Evolutionary conservation across 2,329 filamentous ascomycete species (phyloP).

Genomic region (Fusarium temperatum): DNA sequence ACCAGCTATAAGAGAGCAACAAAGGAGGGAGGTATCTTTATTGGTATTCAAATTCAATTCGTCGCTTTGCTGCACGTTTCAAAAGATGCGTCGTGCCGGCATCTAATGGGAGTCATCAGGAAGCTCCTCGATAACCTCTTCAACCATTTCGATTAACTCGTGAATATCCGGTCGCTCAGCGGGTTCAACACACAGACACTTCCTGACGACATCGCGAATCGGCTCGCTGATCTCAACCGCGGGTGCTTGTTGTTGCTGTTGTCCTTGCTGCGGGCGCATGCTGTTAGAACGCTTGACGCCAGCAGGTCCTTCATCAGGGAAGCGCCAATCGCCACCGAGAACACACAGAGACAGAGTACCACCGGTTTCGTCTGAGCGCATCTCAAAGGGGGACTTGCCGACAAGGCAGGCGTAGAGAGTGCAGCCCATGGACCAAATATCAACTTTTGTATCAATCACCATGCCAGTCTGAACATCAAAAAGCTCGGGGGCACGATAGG

Average conservation of each 20-base stretch:
- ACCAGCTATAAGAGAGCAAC: neutral
- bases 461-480: conserved; percentile 97
- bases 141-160: conserved; percentile 82
- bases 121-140: conserved; percentile 73
- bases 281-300: conserved; percentile 59
- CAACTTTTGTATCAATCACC: conserved; percentile 93
- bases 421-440: conserved; percentile 97
- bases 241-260: conserved; percentile 42
- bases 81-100: neutral
- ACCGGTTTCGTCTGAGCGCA: conserved; percentile 93
- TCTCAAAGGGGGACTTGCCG: conserved; percentile 96
- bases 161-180: conserved; percentile 87
- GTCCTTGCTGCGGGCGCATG: conserved; percentile 46
- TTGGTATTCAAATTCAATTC: neutral
- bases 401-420: conserved; percentile 97
- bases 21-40: conserved; percentile 25
- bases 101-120: conserved; percentile 60
- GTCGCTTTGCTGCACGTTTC: neutral
- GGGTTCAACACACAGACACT: conserved; percentile 87
- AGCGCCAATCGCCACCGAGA: conserved; percentile 93
- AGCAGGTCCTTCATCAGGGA: conserved; percentile 83
- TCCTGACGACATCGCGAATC: conserved; percentile 87
- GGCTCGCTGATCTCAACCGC: conserved; percentile 75
- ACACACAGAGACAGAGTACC: conserved; percentile 93
- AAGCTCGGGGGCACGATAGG: conserved; percentile 95